Evolutionary conservation across 2,329 filamentous ascomycete genomes (phyloP).

Genomic region (Phialophora macrospora): DNA sequence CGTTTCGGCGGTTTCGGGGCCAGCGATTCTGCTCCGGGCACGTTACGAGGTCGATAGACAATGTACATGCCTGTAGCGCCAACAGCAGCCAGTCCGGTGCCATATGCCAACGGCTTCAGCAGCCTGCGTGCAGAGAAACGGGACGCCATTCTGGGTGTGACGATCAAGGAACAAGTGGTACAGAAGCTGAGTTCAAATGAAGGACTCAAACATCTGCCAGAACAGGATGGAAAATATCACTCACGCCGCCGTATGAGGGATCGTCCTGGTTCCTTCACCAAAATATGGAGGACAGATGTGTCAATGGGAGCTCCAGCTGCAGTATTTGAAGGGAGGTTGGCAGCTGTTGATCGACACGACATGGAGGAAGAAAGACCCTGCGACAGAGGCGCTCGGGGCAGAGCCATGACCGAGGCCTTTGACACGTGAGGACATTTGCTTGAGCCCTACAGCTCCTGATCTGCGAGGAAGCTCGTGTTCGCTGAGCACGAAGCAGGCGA

Average conservation of each 20-base stretch:
- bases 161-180: slow-evolving; percentile 7
- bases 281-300: background rate
- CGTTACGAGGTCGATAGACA: slow-evolving; percentile 65
- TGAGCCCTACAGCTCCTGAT: slow-evolving; percentile 12
- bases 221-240: background rate
- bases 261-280: background rate
- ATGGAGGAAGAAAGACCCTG: slow-evolving; percentile 1
- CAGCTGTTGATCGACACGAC: slow-evolving; percentile 6
- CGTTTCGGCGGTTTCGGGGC: slow-evolving; percentile 58
- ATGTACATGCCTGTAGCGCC: slow-evolving; percentile 62
- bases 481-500: slow-evolving; percentile 11
- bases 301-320: slow-evolving; percentile 16
- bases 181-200: background rate
- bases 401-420: slow-evolving; percentile 20
- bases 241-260: background rate
- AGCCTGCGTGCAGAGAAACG: slow-evolving; percentile 51
- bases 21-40: slow-evolving; percentile 56
- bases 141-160: slow-evolving; percentile 26
- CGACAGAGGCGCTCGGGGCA: slow-evolving; percentile 12
- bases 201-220: background rate
- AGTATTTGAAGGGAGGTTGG: slow-evolving; percentile 22
- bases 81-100: slow-evolving; percentile 58
- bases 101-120: slow-evolving; percentile 64
- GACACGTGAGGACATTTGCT: background rate
- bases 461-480: slow-evolving; percentile 19